Base-by-base conservation (phyloP, 2,329 filamentous ascomycete genomes). In the Cordyceps fumosorosea region DNA sequence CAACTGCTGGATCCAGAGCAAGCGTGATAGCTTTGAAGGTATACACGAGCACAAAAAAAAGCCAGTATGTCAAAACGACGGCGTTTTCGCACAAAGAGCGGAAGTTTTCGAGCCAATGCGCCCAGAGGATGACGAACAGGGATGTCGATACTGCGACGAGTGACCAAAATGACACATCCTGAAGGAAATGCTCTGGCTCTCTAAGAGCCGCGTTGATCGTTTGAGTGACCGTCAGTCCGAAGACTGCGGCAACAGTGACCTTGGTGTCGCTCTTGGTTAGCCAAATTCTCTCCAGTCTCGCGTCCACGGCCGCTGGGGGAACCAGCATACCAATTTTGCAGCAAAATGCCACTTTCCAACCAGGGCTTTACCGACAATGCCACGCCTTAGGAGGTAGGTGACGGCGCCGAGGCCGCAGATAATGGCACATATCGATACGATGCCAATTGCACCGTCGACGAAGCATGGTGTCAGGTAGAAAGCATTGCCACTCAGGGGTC, bases 391-490 rank as follows among this genome's bases (percentile, higher is more conserved):
- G 62, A 96, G 78, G 77, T 89, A 89, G 83, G 86, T 91, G 47
- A 93, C 75, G n/a, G 91, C 90, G 54, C 84, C 80, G 8, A 84
- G 80, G 62, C 92, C 92, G 66, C 85, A 82, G 29, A 95, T 62
- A 22, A 95, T 78, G 18, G 92, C 91, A 77, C 87, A 93, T n/a
- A 80, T 79, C 5, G 89, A 89, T 40, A 95, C 88, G 1, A 81
- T 76, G 51, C 88, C 83, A 63, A 96, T 84, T 83, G 89, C 90
- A n/a, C 93, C 82, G 72, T 96, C 92, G 69, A 96, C 84, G 72
- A 96, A 96, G 77, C 92, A 96, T 56, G 91, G 91, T 18, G 92
- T 96, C 71, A 96, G 89, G 76, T 96, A 91, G 76, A 89, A 96
- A 73, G 91, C 82, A 66, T 85, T 80, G 48, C 85, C 84, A 75